Percentiles rank a stretch among this genome's conserved stretches.
Evolutionary conservation across 768 basidiomycete species (phyloP).

Genomic region (Tylopilus rubrobrunneus): DNA sequence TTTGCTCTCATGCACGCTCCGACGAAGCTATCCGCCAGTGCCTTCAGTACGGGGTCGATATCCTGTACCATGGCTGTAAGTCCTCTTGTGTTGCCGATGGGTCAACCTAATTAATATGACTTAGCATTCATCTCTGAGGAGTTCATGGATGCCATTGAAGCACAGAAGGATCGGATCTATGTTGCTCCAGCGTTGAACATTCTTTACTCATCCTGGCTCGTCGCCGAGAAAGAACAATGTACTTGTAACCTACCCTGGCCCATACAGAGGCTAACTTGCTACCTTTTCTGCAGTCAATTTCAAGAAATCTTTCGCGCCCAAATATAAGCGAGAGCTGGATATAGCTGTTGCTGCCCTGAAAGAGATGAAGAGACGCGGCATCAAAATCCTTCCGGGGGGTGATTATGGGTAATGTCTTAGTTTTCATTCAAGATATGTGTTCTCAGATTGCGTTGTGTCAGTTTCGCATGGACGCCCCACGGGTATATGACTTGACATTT

Average conservation of each 20-base stretch:
- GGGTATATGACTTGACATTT: constrained; percentile 14
- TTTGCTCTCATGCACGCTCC: constrained; percentile 36
- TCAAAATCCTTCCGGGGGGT: constrained; percentile 35
- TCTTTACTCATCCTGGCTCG: constrained; percentile 23
- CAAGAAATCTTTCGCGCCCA: constrained; percentile 11
- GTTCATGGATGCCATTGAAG: constrained; percentile 34
- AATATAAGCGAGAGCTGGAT: constrained; percentile 31
- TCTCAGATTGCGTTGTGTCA: constrained; percentile 4
- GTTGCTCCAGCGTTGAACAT: constrained; percentile 34
- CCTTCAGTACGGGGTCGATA: constrained; percentile 35
- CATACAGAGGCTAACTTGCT: neutral
- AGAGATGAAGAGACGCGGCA: constrained; percentile 35
- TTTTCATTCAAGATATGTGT: neutral
- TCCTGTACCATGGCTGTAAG: constrained; percentile 29
- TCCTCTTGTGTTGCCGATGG: neutral
- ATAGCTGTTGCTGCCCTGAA: constrained; percentile 32
- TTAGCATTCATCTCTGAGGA: constrained; percentile 34
- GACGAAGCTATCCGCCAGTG: constrained; percentile 32
- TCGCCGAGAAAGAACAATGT: constrained; percentile 27
- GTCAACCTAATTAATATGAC: constrained; percentile 7
- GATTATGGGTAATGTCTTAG: constrained; percentile 31
- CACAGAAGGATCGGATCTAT: constrained; percentile 33
- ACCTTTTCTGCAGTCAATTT: constrained; percentile 16
- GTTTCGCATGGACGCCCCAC: constrained; percentile 32
- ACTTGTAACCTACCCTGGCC: neutral